Conservation (phyloP, 805 yeast species). For the Candida golubevii region DNA sequence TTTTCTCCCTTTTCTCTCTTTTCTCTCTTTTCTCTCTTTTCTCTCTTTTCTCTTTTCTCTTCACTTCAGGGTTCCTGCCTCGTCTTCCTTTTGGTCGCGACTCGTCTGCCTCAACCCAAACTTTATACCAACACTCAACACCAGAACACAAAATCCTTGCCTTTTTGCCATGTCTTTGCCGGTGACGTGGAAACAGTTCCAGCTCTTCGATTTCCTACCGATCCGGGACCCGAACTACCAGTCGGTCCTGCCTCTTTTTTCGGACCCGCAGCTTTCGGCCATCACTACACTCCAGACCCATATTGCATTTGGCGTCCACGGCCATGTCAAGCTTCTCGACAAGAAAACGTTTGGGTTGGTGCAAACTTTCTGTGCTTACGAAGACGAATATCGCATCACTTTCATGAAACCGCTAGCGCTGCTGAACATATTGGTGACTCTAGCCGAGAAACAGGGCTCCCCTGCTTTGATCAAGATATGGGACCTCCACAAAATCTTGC, state of each 20-base stretch:
- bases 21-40: no score
- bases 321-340: slow-evolving; percentile 50
- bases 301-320: slow-evolving; percentile 57
- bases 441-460: slow-evolving; percentile 70
- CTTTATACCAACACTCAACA: not conserved
- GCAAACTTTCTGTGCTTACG: slow-evolving; percentile 55
- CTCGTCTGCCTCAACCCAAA: no score
- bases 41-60: no score
- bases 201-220: slow-evolving; percentile 79
- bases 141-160: not conserved
- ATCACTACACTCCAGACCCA: slow-evolving; percentile 53
- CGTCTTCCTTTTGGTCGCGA: no score
- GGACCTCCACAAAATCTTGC: slow-evolving; percentile 54
- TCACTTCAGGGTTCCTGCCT: no score
- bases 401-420: slow-evolving; percentile 47
- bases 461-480: slow-evolving; percentile 70
- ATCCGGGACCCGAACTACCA: slow-evolving; percentile 77
- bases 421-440: slow-evolving; percentile 56
- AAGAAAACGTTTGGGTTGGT: slow-evolving; percentile 44
- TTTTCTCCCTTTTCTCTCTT: no score
- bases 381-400: slow-evolving; percentile 56
- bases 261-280: slow-evolving; percentile 70
- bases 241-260: slow-evolving; percentile 60
- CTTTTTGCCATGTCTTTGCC: slow-evolving; percentile 16
- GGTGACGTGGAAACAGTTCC: slow-evolving; percentile 70